Base-by-base conservation (phyloP, 192 early-diverging fungal species). In the Entomortierella parvispora region DNA sequence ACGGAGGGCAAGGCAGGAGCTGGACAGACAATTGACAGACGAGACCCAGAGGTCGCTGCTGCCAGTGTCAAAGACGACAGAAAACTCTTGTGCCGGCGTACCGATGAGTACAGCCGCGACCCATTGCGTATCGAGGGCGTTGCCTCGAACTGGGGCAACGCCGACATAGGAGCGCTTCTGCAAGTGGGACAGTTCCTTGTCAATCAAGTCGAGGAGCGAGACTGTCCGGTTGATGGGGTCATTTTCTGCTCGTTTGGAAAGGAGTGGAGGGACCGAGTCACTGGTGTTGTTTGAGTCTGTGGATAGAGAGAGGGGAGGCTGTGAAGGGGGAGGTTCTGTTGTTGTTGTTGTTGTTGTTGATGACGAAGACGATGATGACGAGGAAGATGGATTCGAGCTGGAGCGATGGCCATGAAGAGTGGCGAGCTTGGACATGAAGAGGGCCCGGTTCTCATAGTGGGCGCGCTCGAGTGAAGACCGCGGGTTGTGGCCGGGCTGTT, bases 41-140 rank as follows among this genome's bases (percentile, higher is more conserved):
- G 88, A 82, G 14, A 89, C 81, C 87, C 87, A 89, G 63, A 87
- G 80, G 50, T 89, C 87, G 5, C 82, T 83, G 66, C 82, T 84
- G 43, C 87, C 87, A 0, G 87, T 89, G 51, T 89, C 87, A 62
- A 89, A 87, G 20, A 89, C 85, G 15, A 89, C 86, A 8, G 72
- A 69, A 51, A 89, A 89, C 55, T 56, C 74, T 62, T 89, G 87
- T 15, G 81, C 61, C 2, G 87, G 85, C 12, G 87, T 82, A 9
- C 87, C 87, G 12, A 88, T 66, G 33, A 74, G 20, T 45, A 88
- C 65, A 15, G 74, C 74, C 2, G 74, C 74, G 3, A 77, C 74
- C 74, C 74, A 77, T 64, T 77, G 74, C 17, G 74, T 77, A 17
- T 77, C 74, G 2, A 77, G 56, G 3, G 74, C 56, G 23, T 77